These are phyloP conservation scores for Blastomyces parvus DNA, from an alignment of 2,329 filamentous ascomycete species.

Conservation along the genomic window DNA sequence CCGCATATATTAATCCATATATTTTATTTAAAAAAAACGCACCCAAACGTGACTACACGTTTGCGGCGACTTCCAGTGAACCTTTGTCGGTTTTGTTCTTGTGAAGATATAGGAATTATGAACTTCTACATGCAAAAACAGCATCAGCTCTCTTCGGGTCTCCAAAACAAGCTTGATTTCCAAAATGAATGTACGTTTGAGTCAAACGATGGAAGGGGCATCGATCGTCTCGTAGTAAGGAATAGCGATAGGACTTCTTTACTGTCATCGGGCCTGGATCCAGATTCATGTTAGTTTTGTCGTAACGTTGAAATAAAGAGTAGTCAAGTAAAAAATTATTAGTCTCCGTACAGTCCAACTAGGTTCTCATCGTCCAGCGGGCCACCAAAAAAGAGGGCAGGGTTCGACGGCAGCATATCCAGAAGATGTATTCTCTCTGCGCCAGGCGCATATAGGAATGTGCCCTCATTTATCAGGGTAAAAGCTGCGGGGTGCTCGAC, in stretches of 20 bases:
- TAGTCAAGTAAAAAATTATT: background rate
- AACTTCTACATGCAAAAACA: background rate
- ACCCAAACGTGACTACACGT: background rate
- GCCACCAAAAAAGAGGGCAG: conserved; percentile 51
- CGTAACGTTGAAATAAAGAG: background rate
- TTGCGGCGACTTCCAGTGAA: background rate
- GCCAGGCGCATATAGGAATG: conserved; percentile 55
- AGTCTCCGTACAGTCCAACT: conserved; percentile 3
- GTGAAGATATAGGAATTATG: background rate
- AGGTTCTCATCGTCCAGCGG: conserved; percentile 24
- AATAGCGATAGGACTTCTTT: conserved; percentile 20
- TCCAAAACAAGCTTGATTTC: conserved; percentile 29
- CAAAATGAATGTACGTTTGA: conserved; percentile 30
- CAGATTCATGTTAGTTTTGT: background rate
- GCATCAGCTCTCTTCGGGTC: conserved; percentile 11
- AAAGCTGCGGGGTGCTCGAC: conserved; percentile 45
- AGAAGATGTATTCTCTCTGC: conserved; percentile 44
- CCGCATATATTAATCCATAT: background rate
- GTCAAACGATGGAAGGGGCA: conserved; percentile 24
- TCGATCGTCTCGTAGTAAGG: conserved; percentile 18
- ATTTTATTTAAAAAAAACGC: background rate
- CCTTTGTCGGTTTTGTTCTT: background rate
- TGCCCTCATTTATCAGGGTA: conserved; percentile 38
- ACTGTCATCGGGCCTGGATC: conserved; percentile 15
- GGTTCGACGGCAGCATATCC: conserved; percentile 40